Percentiles rank a stretch among this genome's conserved stretches.
These are phyloP conservation scores for Suhomyces anneliseae DNA, from an alignment of 1,139 yeast species.

Conservation along the genomic window DNA sequence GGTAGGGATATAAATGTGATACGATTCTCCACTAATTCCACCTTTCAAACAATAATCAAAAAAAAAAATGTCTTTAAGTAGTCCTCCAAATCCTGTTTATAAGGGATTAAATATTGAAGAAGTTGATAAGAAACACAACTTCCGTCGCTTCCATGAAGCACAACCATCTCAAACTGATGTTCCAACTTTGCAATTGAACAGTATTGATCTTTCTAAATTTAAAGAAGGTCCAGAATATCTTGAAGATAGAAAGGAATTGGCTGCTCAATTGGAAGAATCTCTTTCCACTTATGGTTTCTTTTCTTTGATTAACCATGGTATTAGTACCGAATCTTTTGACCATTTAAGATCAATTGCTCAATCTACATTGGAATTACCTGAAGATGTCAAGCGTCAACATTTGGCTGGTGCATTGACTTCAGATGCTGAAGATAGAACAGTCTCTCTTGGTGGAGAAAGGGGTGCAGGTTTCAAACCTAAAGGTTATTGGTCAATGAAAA, in stretches of 20 bases:
- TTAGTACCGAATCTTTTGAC: slow-evolving; percentile 26
- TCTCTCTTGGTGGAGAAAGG: slow-evolving; percentile 44
- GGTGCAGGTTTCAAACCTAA: slow-evolving; percentile 49
- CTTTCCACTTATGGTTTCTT: slow-evolving; percentile 48
- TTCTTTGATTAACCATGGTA: slow-evolving; percentile 40
- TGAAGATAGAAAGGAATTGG: slow-evolving; percentile 28
- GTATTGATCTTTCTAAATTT: slow-evolving; percentile 37
- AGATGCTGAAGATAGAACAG: slow-evolving; percentile 30
- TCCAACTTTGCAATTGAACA: slow-evolving; percentile 29
- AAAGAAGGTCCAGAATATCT: slow-evolving; percentile 34
- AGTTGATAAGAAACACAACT: slow-evolving; percentile 27
- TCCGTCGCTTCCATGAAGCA: slow-evolving; percentile 36
- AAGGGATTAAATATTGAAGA: slow-evolving; percentile 8
- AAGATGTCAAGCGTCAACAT: slow-evolving; percentile 38
- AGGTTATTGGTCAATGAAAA: slow-evolving; percentile 45
- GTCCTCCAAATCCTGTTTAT: slow-evolving; percentile 6
- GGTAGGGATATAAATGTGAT: not conserved
- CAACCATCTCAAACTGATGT: slow-evolving; percentile 20
- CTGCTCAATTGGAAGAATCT: slow-evolving; percentile 35
- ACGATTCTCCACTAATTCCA: not conserved
- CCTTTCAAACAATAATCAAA: not conserved
- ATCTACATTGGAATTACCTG: slow-evolving; percentile 39
- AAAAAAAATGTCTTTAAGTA: slow-evolving; percentile 6
- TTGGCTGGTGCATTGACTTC: slow-evolving; percentile 40
- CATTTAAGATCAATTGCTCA: slow-evolving; percentile 39